phyloP scores from a whole-genome alignment of 2,329 filamentous ascomycete genomes.

The Ascochyta fabae region DNA sequence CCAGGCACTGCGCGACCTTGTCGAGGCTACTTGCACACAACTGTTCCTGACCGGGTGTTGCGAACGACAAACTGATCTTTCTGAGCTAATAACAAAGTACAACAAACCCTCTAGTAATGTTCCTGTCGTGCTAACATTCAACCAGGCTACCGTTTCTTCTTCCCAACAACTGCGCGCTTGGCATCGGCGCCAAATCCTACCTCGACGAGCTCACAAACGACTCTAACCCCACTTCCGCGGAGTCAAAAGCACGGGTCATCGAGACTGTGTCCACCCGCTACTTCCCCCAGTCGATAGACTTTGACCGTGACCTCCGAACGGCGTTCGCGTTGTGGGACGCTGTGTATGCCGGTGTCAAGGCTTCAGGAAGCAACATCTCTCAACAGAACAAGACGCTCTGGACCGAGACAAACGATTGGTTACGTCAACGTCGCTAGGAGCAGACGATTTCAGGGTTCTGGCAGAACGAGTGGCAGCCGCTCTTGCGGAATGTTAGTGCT shows the following conservation, averaged over 20 bases:
- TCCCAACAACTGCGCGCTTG: constrained; percentile 76
- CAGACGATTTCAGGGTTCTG: neutral
- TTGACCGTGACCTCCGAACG: constrained; percentile 63
- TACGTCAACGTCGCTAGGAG: constrained; percentile 46
- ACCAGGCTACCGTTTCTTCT: constrained; percentile 67
- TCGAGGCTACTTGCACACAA: constrained; percentile 81
- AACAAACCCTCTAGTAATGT: constrained; percentile 44
- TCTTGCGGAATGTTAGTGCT: neutral
- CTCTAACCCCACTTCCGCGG: constrained; percentile 59
- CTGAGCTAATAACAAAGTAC: constrained; percentile 75
- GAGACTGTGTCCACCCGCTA: constrained; percentile 62
- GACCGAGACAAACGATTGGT: constrained; percentile 67
- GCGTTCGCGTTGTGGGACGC: constrained; percentile 71
- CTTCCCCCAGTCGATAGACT: constrained; percentile 66
- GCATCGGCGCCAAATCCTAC: constrained; percentile 81
- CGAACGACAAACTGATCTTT: constrained; percentile 65
- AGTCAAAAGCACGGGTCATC: constrained; percentile 58
- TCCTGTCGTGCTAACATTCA: constrained; percentile 11
- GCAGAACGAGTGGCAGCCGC: neutral
- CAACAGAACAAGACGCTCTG: constrained; percentile 60
- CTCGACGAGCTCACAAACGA: constrained; percentile 69
- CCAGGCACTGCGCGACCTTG: constrained; percentile 77
- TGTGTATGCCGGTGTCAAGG: constrained; percentile 65
- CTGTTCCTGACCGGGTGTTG: constrained; percentile 84
- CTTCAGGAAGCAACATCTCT: constrained; percentile 54